A percentile compares a stretch with the other conserved stretches of the same genome.
These are phyloP conservation scores for Escallonia rubra DNA, from an alignment of 129 eudicot genomes.

Conservation along the genomic window DNA sequence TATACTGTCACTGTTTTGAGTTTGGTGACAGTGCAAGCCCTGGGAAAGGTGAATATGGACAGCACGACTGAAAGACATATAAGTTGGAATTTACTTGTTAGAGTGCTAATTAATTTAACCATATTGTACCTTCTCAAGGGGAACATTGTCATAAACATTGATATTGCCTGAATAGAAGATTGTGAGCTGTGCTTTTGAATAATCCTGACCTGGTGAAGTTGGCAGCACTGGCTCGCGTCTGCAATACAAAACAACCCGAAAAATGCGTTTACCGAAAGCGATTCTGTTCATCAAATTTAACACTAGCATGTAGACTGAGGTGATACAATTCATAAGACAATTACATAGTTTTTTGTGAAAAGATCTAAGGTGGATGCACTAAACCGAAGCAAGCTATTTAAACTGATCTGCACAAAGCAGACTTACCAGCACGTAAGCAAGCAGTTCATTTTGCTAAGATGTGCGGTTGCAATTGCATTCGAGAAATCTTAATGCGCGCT, in stretches of 20 bases:
- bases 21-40: background rate
- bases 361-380: background rate
- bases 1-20: background rate
- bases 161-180: constrained; percentile 22
- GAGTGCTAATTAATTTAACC: background rate
- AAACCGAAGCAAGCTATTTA: background rate
- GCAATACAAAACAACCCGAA: background rate
- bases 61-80: background rate
- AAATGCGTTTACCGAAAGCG: background rate
- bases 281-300: background rate
- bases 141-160: constrained; percentile 23
- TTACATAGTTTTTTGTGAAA: background rate
- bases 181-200: constrained; percentile 18
- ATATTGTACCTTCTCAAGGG: constrained; percentile 17
- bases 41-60: no score
- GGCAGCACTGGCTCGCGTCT: constrained; percentile 2
- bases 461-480: background rate
- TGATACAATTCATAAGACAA: background rate
- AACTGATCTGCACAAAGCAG: no score
- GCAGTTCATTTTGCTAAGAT: background rate
- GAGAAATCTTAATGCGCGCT: background rate
- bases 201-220: background rate
- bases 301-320: background rate
- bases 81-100: background rate
- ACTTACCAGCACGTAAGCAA: background rate